These are phyloP conservation scores for Persicaria tinctoria DNA, from an alignment of 148 eudicot species.

Conservation along the genomic window DNA sequence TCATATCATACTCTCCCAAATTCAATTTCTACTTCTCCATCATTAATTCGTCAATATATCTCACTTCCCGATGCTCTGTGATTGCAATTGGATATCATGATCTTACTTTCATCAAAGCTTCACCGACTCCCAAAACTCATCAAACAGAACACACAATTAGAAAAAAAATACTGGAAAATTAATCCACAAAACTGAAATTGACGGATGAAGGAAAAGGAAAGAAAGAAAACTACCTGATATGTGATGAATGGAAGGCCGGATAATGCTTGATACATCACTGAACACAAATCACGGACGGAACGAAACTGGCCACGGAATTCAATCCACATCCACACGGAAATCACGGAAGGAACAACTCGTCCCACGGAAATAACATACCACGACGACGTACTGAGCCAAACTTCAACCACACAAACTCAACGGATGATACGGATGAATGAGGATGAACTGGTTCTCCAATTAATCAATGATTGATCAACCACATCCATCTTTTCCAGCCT, in stretches of 20 bases:
- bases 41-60: too few relatives aligned
- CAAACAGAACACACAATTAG: too few relatives aligned
- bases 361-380: not conserved
- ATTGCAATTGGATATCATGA: too few relatives aligned
- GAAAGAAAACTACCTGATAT: not conserved
- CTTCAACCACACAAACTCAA: not conserved
- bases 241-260: not conserved
- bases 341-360: too few relatives aligned
- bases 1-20: too few relatives aligned
- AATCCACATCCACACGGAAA: not conserved
- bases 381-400: not conserved
- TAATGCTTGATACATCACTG: not conserved
- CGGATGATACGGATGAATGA: slow-evolving; percentile 1
- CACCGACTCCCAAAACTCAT: too few relatives aligned
- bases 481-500: not conserved
- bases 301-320: not conserved
- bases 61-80: too few relatives aligned
- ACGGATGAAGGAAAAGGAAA: too few relatives aligned
- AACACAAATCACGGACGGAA: not conserved
- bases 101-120: too few relatives aligned
- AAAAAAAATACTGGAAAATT: too few relatives aligned
- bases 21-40: too few relatives aligned
- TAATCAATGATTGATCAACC: not conserved
- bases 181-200: too few relatives aligned
- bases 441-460: not conserved